A percentile compares a stretch with the other conserved stretches of the same genome.
Conservation (phyloP, 2,329 filamentous ascomycete genomes). For the Trichophyton mentagrophytes region DNA sequence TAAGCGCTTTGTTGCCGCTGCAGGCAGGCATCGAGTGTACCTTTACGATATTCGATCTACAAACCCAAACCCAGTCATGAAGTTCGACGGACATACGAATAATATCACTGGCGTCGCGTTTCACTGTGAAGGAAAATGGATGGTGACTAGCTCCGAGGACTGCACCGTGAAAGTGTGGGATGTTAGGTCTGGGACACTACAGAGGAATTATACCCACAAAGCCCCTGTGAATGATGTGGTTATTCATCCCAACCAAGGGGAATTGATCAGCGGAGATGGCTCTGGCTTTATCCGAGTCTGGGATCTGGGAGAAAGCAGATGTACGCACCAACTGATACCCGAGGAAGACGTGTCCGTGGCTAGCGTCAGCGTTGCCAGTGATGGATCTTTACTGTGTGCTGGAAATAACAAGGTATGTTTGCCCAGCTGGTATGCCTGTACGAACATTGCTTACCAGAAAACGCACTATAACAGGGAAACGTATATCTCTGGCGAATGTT, state of each 20-base stretch:
- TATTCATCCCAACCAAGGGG: constrained; percentile 98
- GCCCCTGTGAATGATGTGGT: constrained; percentile 92
- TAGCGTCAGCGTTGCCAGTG: constrained; percentile 89
- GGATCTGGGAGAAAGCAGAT: constrained; percentile 95
- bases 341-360: constrained; percentile 90
- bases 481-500: constrained; percentile 95
- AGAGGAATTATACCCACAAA: constrained; percentile 85
- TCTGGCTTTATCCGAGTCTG: constrained; percentile 87
- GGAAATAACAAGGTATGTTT: constrained; percentile 72
- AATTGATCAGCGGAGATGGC: constrained; percentile 92
- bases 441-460: neutral
- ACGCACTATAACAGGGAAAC: constrained; percentile 52
- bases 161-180: constrained; percentile 97
- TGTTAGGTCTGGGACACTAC: constrained; percentile 69
- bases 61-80: constrained; percentile 86
- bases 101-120: constrained; percentile 96
- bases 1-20: constrained; percentile 83
- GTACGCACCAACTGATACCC: constrained; percentile 87
- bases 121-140: constrained; percentile 98
- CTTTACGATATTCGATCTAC: constrained; percentile 97
- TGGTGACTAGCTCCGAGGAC: constrained; percentile 96
- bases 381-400: constrained; percentile 83
- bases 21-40: constrained; percentile 75
- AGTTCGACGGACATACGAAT: constrained; percentile 88
- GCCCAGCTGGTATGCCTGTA: neutral